Evolutionary conservation across 1,139 yeast genomes (phyloP), one percentile per base, ranked within the genome.

Genomic region (Geotrichum bryndzae): DNA sequence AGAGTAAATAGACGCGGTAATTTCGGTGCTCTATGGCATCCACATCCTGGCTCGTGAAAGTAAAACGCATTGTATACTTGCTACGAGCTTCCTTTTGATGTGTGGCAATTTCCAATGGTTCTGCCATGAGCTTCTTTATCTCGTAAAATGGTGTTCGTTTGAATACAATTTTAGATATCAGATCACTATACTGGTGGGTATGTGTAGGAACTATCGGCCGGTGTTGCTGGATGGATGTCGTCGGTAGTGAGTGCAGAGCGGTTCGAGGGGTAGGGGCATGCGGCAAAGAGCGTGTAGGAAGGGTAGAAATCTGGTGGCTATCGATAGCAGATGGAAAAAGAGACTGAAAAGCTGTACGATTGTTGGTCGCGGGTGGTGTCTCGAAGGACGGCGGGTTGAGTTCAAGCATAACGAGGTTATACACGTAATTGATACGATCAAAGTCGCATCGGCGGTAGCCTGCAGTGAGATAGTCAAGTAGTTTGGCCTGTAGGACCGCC

Each of bases 401-500:
- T 31, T 61, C 61, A 41, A 11, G 18, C 51, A 53, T 48, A 11
- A 55, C 48, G 22, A 61, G 13, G 13, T 41, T 51, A 51, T 55
- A 29, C 15, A 61, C 55, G 13, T 25, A 13, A 2, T 22, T 11
- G 11, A 58, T 38, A 13, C 60, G 62, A 38, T n/a, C 51, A 18
- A 33, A 45, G 55, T 56, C 56, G 23, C 27, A 25, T 25, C 54
- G 18, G 3, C 57, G 58, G 22, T 57, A 53, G 13, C 61, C 62
- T 8, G 54, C 54, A 3, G 52, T 29, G 23, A 67, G 65, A 54
- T 61, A 67, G 27, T 57, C 63, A 13, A 50, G 41, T 8, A 75
- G 60, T 4, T 77, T 68, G 48, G 66, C 65, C 57, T 68, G 70
- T 15, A 74, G 69, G 25, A 60, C 69, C 18, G 66, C 65, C 63